These are phyloP conservation scores for Thymus quinquecostatus DNA, from an alignment of 257 asterid genomes.

Conservation along the genomic window DNA sequence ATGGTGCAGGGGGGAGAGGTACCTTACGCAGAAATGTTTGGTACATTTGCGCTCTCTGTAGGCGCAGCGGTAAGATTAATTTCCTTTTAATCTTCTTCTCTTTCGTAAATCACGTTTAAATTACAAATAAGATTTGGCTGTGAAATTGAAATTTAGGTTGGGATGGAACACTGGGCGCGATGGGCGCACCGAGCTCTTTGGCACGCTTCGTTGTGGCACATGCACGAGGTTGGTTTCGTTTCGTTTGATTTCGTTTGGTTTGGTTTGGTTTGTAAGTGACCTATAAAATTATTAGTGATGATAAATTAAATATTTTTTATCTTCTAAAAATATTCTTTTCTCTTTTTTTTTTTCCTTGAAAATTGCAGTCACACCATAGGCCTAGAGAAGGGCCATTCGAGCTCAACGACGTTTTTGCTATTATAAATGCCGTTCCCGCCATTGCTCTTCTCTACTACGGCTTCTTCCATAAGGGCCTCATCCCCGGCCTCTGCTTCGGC, in stretches of 20 bases:
- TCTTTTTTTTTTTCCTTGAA: neutral
- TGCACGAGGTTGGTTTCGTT: slow-evolving; percentile 78
- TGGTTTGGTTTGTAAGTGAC: neutral
- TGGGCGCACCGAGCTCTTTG: slow-evolving; percentile 97
- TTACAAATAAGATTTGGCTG: neutral
- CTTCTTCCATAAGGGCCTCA: slow-evolving; percentile 76
- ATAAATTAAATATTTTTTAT: too few relatives aligned
- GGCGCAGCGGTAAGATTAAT: slow-evolving; percentile 80
- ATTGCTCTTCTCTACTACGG: slow-evolving; percentile 85
- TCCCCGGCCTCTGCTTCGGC: slow-evolving; percentile 96
- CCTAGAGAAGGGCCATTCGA: slow-evolving; percentile 97
- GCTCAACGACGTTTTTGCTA: slow-evolving; percentile 88
- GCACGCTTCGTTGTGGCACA: slow-evolving; percentile 98
- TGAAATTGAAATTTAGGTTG: slow-evolving; percentile 56
- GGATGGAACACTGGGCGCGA: slow-evolving; percentile 97
- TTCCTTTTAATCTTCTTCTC: slow-evolving; percentile 21
- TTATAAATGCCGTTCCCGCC: slow-evolving; percentile 89
- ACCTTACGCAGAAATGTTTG: slow-evolving; percentile 87
- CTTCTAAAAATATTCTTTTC: neutral
- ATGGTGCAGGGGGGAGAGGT: slow-evolving; percentile 74
- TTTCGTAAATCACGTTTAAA: neutral
- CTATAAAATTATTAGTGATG: too few relatives aligned
- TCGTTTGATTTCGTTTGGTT: too few relatives aligned
- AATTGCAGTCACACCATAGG: slow-evolving; percentile 86
- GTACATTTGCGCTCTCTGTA: slow-evolving; percentile 88